These are phyloP conservation scores for Plasmodium inui DNA, from an alignment of 169 alveolate species.

Conservation along the genomic window DNA sequence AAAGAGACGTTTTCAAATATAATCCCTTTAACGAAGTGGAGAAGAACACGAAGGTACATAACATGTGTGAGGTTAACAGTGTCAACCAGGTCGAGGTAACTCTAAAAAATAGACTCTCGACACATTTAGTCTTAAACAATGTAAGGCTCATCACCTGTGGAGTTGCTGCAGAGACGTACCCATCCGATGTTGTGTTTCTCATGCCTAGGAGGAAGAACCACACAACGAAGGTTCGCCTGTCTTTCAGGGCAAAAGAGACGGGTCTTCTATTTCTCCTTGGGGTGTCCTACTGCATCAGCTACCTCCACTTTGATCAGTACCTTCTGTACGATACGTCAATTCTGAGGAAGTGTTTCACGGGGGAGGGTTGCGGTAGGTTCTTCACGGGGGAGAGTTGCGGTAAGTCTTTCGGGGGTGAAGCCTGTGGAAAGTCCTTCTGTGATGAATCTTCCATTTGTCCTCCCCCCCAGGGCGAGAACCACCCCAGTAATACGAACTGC, in stretches of 20 bases:
- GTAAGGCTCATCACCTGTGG: slow-evolving; percentile 43
- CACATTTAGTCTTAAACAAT: slow-evolving; percentile 34
- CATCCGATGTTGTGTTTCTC: slow-evolving; percentile 44
- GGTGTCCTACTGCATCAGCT: slow-evolving; percentile 63
- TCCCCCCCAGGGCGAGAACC: neutral
- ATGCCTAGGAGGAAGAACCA: slow-evolving; percentile 43
- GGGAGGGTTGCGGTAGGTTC: neutral
- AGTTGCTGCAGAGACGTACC: slow-evolving; percentile 34
- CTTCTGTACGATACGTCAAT: slow-evolving; percentile 35
- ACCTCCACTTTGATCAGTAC: slow-evolving; percentile 31
- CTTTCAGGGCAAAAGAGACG: slow-evolving; percentile 65
- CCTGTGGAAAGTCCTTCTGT: too few species aligned
- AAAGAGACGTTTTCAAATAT: slow-evolving; percentile 47
- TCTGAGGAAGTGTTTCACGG: slow-evolving; percentile 7
- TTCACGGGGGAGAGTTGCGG: too few species aligned
- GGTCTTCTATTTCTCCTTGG: slow-evolving; percentile 55
- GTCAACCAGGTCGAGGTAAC: slow-evolving; percentile 32
- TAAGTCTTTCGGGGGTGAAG: too few species aligned
- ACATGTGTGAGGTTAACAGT: slow-evolving; percentile 31
- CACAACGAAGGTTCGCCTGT: slow-evolving; percentile 18
- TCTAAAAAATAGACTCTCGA: slow-evolving; percentile 37
- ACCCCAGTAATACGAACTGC: neutral
- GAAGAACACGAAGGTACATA: slow-evolving; percentile 31
- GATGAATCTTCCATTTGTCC: neutral
- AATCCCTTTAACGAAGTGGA: slow-evolving; percentile 63